phyloP scores from a whole-genome alignment of 2,329 filamentous ascomycete genomes.

The Aspergillus pseudotamarii region DNA sequence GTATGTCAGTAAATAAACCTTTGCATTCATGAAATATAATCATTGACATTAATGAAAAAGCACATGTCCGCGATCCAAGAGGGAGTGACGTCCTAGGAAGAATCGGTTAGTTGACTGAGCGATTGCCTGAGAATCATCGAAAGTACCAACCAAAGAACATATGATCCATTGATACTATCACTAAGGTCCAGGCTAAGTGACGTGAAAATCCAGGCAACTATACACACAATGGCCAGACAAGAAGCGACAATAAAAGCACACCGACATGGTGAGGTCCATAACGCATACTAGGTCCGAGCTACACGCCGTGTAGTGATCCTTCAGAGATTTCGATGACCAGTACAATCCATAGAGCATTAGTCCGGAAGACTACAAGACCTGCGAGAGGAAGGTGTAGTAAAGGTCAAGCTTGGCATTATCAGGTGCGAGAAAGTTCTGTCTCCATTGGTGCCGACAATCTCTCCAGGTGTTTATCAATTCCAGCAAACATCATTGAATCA shows the following conservation, averaged over 20 bases:
- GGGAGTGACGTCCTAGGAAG: not conserved
- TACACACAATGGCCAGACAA: conserved; percentile 7
- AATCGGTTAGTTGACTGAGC: conserved; percentile 7
- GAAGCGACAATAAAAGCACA: conserved; percentile 3
- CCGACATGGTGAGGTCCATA: conserved; percentile 6
- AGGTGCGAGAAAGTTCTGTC: not conserved
- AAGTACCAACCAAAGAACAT: conserved; percentile 13
- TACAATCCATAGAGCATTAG: conserved; percentile 2
- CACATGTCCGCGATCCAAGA: conserved; percentile 25
- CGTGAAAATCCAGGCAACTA: conserved; percentile 10
- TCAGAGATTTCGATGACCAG: not conserved
- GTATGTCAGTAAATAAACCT: conserved; percentile 37
- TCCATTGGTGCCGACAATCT: not conserved
- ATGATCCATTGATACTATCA: not conserved
- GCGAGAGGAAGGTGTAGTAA: not conserved
- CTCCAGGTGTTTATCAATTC: not conserved
- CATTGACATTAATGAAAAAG: conserved; percentile 16
- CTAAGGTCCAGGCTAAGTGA: conserved; percentile 13
- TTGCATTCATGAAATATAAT: conserved; percentile 17
- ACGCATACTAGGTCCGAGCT: conserved; percentile 7
- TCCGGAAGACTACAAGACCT: conserved; percentile 6
- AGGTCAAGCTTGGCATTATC: not conserved
- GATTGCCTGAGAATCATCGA: not conserved
- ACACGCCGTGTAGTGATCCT: conserved; percentile 4
- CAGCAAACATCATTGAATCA: not conserved